Percentiles rank a stretch among this genome's conserved stretches.
Conservation (phyloP, 495 filamentous ascomycete genomes). For the Parachaetomium inaequale region DNA sequence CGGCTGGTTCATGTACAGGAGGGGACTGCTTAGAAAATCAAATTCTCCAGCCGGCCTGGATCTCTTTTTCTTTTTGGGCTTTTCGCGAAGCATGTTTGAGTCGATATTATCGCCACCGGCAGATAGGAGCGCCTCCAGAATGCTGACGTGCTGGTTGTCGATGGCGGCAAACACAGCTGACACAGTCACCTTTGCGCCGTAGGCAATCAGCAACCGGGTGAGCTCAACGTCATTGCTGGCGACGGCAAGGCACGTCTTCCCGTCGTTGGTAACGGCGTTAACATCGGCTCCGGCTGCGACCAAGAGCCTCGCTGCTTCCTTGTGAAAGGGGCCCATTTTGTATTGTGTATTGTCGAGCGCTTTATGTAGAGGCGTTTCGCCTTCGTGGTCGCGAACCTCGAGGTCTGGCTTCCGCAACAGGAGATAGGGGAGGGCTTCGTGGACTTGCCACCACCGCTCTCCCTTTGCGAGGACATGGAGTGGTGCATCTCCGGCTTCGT, state of each 20-base stretch:
- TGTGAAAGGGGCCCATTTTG: conserved; percentile 20
- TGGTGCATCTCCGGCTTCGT: conserved; percentile 25
- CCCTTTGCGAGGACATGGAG: conserved; percentile 40
- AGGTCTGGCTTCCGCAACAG: conserved; percentile 41
- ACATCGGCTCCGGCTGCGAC: conserved; percentile 18
- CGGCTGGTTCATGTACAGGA: background rate
- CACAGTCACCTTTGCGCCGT: background rate
- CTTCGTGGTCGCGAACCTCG: conserved; percentile 33
- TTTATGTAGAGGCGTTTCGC: conserved; percentile 41
- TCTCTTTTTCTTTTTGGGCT: background rate
- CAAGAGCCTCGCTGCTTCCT: conserved; percentile 16
- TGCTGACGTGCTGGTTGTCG: background rate
- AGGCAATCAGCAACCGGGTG: conserved; percentile 2
- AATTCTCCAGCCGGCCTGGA: background rate
- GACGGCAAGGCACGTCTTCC: conserved; percentile 4
- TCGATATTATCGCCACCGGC: background rate
- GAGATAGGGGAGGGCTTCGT: conserved; percentile 43
- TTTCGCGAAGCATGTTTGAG: too few relatives aligned
- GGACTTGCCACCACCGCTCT: conserved; percentile 43
- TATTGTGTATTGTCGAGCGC: conserved; percentile 30
- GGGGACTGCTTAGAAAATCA: too few relatives aligned
- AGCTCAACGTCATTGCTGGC: conserved; percentile 6
- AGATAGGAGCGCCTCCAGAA: conserved; percentile 3
- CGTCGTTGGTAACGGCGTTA: background rate
- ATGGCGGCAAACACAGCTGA: conserved; percentile 8